A percentile compares a stretch with the other conserved stretches of the same genome.
phyloP scores from a whole-genome alignment of 1,284 basidiomycete genomes.

The Boletus hoseneyae region DNA sequence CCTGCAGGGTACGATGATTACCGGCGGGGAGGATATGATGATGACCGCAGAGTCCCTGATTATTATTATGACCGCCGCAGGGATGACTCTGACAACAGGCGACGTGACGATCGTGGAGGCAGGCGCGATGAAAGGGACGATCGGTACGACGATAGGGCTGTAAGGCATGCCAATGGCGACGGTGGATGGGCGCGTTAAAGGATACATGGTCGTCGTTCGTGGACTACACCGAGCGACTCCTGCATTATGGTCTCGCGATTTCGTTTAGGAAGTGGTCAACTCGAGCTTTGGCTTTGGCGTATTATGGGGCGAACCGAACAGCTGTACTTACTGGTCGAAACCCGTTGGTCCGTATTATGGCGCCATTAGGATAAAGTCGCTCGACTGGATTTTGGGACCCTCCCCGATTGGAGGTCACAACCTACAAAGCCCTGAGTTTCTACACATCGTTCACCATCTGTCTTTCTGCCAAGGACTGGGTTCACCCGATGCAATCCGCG shows the following conservation, averaged over 20 bases:
- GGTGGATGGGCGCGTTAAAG: slow-evolving; percentile 64
- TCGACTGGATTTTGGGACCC: slow-evolving; percentile 28
- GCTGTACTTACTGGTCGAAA: slow-evolving; percentile 41
- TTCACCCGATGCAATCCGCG: slow-evolving; percentile 9
- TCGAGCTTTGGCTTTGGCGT: slow-evolving; percentile 38
- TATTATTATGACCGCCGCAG: slow-evolving; percentile 76
- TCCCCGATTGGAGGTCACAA: slow-evolving; percentile 16
- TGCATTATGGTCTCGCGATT: slow-evolving; percentile 43
- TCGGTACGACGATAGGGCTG: slow-evolving; percentile 65
- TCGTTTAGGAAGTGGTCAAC: slow-evolving; percentile 39
- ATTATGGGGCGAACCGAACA: slow-evolving; percentile 37
- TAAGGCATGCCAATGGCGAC: slow-evolving; percentile 71
- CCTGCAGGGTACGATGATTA: slow-evolving; percentile 83
- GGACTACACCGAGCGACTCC: slow-evolving; percentile 41
- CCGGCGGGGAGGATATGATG: slow-evolving; percentile 67
- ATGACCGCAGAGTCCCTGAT: slow-evolving; percentile 75
- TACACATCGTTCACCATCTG: slow-evolving; percentile 4
- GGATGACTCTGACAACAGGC: slow-evolving; percentile 58
- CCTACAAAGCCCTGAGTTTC: slow-evolving; percentile 22
- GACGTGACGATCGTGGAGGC: slow-evolving; percentile 59
- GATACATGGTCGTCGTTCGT: slow-evolving; percentile 38
- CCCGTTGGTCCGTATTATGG: slow-evolving; percentile 35
- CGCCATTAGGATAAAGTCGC: slow-evolving; percentile 33
- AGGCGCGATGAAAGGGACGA: slow-evolving; percentile 78
- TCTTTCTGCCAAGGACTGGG: slow-evolving; percentile 16